Percentiles rank a stretch among this genome's conserved stretches.
These are phyloP conservation scores for Neonectria punicea DNA, from an alignment of 2,329 filamentous ascomycete species.

Conservation along the genomic window DNA sequence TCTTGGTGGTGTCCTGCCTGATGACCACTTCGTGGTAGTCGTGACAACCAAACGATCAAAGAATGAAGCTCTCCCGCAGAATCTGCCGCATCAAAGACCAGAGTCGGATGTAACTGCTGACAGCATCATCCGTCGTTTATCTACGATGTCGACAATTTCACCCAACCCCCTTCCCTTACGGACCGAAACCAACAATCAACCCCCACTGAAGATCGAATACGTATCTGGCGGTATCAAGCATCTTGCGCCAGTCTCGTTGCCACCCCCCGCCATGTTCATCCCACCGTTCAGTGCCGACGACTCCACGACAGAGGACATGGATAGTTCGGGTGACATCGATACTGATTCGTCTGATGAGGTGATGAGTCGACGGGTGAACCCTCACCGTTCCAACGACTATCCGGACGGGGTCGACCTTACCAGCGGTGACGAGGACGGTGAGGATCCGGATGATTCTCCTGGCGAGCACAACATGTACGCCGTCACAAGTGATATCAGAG, in stretches of 20 bases:
- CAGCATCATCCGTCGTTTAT: slow-evolving; percentile 54
- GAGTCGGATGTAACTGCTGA: slow-evolving; percentile 50
- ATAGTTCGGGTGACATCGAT: slow-evolving; percentile 44
- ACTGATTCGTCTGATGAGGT: slow-evolving; percentile 44
- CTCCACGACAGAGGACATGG: slow-evolving; percentile 47
- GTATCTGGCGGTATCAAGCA: slow-evolving; percentile 54
- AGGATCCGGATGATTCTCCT: slow-evolving; percentile 51
- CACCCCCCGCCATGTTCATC: slow-evolving; percentile 64
- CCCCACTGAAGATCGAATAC: slow-evolving; percentile 57
- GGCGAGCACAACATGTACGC: slow-evolving; percentile 47
- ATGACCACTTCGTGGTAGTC: slow-evolving; percentile 71
- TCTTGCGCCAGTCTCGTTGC: slow-evolving; percentile 60
- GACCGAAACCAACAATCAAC: neutral
- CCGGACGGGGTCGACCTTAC: slow-evolving; percentile 52
- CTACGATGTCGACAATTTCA: slow-evolving; percentile 54
- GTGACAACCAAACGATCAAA: slow-evolving; percentile 62
- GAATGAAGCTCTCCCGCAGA: slow-evolving; percentile 28
- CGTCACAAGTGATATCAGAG: slow-evolving; percentile 21
- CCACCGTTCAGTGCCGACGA: slow-evolving; percentile 57
- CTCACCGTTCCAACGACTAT: slow-evolving; percentile 54
- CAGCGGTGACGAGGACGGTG: slow-evolving; percentile 55
- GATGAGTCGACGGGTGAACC: slow-evolving; percentile 49
- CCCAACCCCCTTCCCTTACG: slow-evolving; percentile 35
- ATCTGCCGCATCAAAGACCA: slow-evolving; percentile 2
- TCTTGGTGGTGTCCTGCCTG: slow-evolving; percentile 67